Base-by-base conservation (phyloP, 768 basidiomycete genomes). In the Kwoniella europaea region DNA sequence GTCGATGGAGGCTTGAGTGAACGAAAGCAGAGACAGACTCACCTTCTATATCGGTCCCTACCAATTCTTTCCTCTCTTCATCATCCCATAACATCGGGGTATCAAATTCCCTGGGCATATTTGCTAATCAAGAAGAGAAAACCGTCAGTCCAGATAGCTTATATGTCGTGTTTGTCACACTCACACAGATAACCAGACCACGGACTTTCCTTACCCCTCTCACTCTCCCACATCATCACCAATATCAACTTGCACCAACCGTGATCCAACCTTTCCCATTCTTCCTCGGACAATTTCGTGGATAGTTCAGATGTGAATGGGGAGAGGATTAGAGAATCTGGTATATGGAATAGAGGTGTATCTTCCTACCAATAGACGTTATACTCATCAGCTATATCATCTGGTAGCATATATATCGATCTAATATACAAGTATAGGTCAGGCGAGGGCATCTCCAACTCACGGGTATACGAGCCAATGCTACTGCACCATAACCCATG, bases 1-100 rank as follows among this genome's bases (percentile, higher is more conserved):
- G n/a, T n/a, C n/a, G 24, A 27, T 59, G 57, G 3, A 27, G 24
- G 24, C 15, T 59, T 22, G 15, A 59, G 22, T 27, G 35, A 2
- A 6, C 5, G 35, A 35, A 35, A 35, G 35, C 35, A 9, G 35
- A 35, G 35, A 35, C 7, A 35, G 7, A 72, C 81, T 46, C 54
- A 93, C 93, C 88, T 87, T 93, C 87, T 84, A 98, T 89, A n/a
- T 90, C 88, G 55, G 94, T 96, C 0, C 94, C 97, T 68, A 86
- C 84, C 15, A 99, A 86, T 73, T 92, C 90, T 27, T 85, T 82
- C 10, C 95, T 83, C 65, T 97, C 93, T 2, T 86, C 87, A 2
- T 88, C 86, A 54, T 80, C 85, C 97, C 97, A 98, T 79, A 98
- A 95, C 92, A 99, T 98, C 0, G 94, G 93, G 0, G 94, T 95